Evolutionary conservation across 2,329 filamentous ascomycete species (phyloP), one percentile per base, ranked within the genome.

Genomic region (Cyclaneusma minus): DNA sequence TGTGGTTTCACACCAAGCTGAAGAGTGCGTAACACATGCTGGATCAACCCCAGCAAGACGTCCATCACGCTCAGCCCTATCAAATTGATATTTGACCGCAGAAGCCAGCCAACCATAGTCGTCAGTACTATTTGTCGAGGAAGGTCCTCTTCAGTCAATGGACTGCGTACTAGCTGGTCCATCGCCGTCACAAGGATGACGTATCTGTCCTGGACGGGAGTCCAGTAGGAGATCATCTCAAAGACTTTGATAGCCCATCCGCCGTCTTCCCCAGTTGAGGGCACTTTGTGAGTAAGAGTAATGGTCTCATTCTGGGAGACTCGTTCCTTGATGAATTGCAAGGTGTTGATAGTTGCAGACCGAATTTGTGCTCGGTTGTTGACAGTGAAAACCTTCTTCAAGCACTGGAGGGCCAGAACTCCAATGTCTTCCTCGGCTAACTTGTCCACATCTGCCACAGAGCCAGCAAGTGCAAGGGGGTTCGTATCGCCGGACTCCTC

Each of bases 41-140:
- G 76, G 35, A 94, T 69, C 9, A 98, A 61, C 2, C 83, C 79
- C 9, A 92, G 61, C 15, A 95, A 59, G 11, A 95, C 75, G 48
- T 98, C 89, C 74, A 95, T 95, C 27, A 95, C 79, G 47, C 85
- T 94, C 23, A 98, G 60, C 1, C 89, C 89, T 34, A 98, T 94
- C 45, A 95, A 64, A 50, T 94, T 95, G 44, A 92, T 74, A 21
- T 87, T 74, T 0, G 87, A 94, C 27, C 78, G 75, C 24, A 98
- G 59, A 7, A 95, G 62, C 35, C 79, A 81, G 33, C 81, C 73
- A 32, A 94, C 71, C 52, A 94, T 72, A 22, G 73, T 74, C 1
- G 79, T 68, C 33, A 93, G 59, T 4, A 77, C 68, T 28, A 84
- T 58, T 42, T 93, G 80, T 29, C 79, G 71, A 22, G 70, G 63